These are phyloP conservation scores for Antitrichia curtipendula DNA, from an alignment of 225 moss, liverwort and hornwort species.

Conservation along the genomic window DNA sequence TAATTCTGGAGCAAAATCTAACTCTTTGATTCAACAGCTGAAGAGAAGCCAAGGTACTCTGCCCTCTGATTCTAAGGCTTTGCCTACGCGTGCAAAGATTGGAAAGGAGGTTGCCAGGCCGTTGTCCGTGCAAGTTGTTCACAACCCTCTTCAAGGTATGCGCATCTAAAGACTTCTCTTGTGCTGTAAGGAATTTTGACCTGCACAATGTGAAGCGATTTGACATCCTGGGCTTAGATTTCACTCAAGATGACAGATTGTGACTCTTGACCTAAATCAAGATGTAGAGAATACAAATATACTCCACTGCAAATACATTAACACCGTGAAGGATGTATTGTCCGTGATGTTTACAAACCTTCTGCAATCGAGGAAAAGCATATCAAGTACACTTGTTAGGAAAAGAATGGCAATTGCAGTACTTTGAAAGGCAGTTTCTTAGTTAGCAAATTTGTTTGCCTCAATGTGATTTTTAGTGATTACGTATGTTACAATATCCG, in stretches of 20 bases:
- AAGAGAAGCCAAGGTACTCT: neutral
- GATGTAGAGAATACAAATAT: neutral
- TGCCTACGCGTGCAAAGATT: neutral
- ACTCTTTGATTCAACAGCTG: conserved; percentile 6
- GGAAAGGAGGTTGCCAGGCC: conserved; percentile 11
- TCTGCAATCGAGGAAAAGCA: neutral
- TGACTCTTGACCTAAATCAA: neutral
- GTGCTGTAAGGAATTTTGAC: neutral
- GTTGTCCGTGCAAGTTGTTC: neutral
- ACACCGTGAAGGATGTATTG: neutral
- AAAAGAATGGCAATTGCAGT: neutral
- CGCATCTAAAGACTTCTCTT: neutral
- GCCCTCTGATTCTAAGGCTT: neutral
- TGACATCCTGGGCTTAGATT: neutral
- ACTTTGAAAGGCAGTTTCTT: too few species aligned
- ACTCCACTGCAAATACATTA: neutral
- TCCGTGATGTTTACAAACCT: neutral
- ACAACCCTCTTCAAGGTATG: conserved; percentile 1
- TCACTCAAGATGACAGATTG: neutral
- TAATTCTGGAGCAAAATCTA: neutral
- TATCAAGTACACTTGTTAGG: neutral
- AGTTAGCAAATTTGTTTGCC: neutral
- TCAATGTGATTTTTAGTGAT: neutral
- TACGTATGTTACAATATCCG: neutral
- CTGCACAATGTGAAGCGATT: neutral